Evolutionary conservation across 345 rosid species (phyloP).

Genomic region (Populus alba): DNA sequence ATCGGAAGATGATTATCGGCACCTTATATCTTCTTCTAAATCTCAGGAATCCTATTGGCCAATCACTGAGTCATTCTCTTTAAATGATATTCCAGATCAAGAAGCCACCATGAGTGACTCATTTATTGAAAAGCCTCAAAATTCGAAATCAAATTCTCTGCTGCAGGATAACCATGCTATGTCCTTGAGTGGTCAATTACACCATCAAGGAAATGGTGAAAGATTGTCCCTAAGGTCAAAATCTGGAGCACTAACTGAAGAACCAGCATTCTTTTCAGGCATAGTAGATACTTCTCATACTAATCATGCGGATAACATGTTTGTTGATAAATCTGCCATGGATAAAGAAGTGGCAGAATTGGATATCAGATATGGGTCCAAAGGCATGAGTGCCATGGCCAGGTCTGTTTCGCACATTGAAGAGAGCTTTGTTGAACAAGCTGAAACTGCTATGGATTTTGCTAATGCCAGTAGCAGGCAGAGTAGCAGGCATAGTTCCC

Average conservation of each 20-base stretch:
- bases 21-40: conserved; percentile 17
- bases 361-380: conserved; percentile 32
- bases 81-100: conserved; percentile 26
- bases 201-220: conserved; percentile 23
- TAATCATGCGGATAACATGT: conserved; percentile 19
- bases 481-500: conserved; percentile 34
- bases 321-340: conserved; percentile 24
- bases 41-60: conserved; percentile 18
- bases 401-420: conserved; percentile 33
- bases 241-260: conserved; percentile 34
- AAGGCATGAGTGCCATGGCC: conserved; percentile 20
- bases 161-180: not conserved
- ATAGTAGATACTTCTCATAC: conserved; percentile 20
- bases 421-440: conserved; percentile 38
- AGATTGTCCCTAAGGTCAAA: conserved; percentile 23
- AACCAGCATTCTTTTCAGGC: conserved; percentile 32
- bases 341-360: conserved; percentile 30
- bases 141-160: not conserved
- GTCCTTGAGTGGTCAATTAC: conserved; percentile 3
- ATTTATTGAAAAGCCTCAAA: conserved; percentile 19
- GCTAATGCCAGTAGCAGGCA: conserved; percentile 31
- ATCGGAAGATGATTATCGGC: conserved; percentile 19
- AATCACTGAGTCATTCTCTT: conserved; percentile 15
- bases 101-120: conserved; percentile 28
- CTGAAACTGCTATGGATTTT: conserved; percentile 28